Evolutionary conservation across 106 monocot species (phyloP), one percentile per base, ranked within the genome.

Genomic region (Dendrobium nobile): DNA sequence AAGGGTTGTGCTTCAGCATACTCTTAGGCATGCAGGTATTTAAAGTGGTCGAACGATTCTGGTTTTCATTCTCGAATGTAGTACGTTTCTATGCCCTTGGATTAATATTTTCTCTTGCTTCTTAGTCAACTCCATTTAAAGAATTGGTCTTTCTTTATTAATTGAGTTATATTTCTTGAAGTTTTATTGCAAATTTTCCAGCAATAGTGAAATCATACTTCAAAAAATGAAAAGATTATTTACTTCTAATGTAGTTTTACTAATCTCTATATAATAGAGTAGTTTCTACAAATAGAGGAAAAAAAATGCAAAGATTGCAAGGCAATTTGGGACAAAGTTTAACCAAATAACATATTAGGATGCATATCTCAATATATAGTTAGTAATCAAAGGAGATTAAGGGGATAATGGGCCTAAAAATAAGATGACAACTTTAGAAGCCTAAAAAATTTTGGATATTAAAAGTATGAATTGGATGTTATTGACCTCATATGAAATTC

Each of bases 1-100:
- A 87, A 93, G 99, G 83, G 87, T 95, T 72, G 89, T 91, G 22
- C 64, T 99, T 88, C 99, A 99, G 73, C 95, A 99, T 78, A 88
- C 86, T 26, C 85, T 93, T 75, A 58, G 87, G 11, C 91, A 89
- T 78, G 37, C 80, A 80, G 93, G 96, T 96, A 82, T 55, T 70
- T 19, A 75, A 37, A 58, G 37, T 26, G 28, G 26, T 78, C 67
- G 47, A 47, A 33, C n/a, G 7, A 18, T 61, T 17, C 4, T n/a
- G 28, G 44, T 74, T 43, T 26, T 59, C 27, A 9, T 55, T 20
- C n/a, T 70, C 9, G 33, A 61, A 42, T 28, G 47, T 76, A 8
- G 11, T 41, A 45, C 47, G 18, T 16, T 79, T 80, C 61, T 79
- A 45, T 54, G 9, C 56, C 56, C 42, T 79, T 79, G n/a, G 8